Percentiles rank a stretch among this genome's conserved stretches.
Evolutionary conservation across 371 early-diverging fungal genomes (phyloP).

Genomic region (Mortierella sp.): DNA sequence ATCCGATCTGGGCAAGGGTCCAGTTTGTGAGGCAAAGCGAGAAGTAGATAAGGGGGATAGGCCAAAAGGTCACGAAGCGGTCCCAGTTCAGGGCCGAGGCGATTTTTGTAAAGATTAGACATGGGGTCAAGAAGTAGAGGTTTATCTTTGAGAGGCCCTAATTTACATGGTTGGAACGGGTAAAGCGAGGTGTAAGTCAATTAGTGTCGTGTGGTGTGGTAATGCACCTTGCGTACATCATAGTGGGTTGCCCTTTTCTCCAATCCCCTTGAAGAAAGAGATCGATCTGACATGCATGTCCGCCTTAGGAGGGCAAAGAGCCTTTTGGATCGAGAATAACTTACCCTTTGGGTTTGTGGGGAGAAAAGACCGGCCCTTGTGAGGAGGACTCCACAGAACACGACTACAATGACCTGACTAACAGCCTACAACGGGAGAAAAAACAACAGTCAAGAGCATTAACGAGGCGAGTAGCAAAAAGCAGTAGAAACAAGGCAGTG

Average conservation of each 20-base stretch:
- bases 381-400: constrained; percentile 64
- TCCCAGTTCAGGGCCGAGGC: constrained; percentile 71
- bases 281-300: not conserved
- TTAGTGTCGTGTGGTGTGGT: not conserved
- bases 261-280: not conserved
- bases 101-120: constrained; percentile 80
- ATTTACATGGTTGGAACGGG: too few species aligned
- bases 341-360: constrained; percentile 68
- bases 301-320: not conserved
- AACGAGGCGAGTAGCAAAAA: not conserved
- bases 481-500: not conserved
- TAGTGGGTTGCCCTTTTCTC: not conserved
- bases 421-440: constrained; percentile 60
- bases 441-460: not conserved
- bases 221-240: too few species aligned
- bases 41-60: constrained; percentile 75
- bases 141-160: constrained; percentile 80
- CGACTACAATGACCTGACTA: constrained; percentile 71
- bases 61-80: constrained; percentile 77
- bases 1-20: constrained; percentile 63
- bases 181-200: not conserved
- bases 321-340: not conserved
- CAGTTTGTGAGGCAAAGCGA: constrained; percentile 65
- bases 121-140: constrained; percentile 82
- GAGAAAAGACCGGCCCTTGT: constrained; percentile 64